phyloP scores from a whole-genome alignment of 2,329 filamentous ascomycete species.

The Stemphylium lycopersici region DNA sequence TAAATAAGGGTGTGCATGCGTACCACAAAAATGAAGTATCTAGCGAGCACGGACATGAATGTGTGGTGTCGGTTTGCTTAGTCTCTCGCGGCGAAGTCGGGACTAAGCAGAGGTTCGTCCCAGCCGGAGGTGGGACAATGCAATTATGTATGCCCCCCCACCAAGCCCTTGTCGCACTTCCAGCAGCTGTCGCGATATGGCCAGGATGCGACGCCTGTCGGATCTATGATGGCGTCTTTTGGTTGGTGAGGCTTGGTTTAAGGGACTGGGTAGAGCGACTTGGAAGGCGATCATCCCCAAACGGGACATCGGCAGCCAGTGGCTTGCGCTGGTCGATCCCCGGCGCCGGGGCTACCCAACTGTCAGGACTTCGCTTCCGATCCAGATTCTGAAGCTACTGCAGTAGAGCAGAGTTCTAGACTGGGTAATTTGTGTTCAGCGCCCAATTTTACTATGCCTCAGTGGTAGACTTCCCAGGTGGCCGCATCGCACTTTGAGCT shows the following conservation, averaged over 20 bases:
- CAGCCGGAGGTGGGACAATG: slow-evolving; percentile 27
- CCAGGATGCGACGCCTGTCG: slow-evolving; percentile 15
- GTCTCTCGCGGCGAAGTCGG: slow-evolving; percentile 18
- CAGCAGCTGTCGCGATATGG: slow-evolving; percentile 33
- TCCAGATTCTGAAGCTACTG: slow-evolving; percentile 13
- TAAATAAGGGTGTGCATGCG: slow-evolving; percentile 25
- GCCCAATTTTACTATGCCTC: not conserved
- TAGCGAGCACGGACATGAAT: slow-evolving; percentile 17
- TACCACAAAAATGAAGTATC: slow-evolving; percentile 20
- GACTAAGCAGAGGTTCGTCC: slow-evolving; percentile 11
- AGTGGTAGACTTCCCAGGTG: not conserved
- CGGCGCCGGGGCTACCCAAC: slow-evolving; percentile 24
- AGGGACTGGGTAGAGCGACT: slow-evolving; percentile 20
- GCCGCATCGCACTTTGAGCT: not conserved
- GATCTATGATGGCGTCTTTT: slow-evolving; percentile 32
- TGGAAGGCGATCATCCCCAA: slow-evolving; percentile 22
- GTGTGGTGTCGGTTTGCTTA: slow-evolving; percentile 30
- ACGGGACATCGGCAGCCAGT: slow-evolving; percentile 15
- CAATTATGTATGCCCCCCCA: slow-evolving; percentile 7
- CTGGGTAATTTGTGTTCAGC: not conserved
- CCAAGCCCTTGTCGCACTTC: slow-evolving; percentile 13
- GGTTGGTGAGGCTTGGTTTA: slow-evolving; percentile 35
- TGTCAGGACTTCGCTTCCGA: slow-evolving; percentile 17
- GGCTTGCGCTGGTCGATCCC: slow-evolving; percentile 31
- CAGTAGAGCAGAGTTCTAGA: slow-evolving; percentile 9